phyloP scores from a whole-genome alignment of 176 grass and related monocot genomes.

The Avena insularis region DNA sequence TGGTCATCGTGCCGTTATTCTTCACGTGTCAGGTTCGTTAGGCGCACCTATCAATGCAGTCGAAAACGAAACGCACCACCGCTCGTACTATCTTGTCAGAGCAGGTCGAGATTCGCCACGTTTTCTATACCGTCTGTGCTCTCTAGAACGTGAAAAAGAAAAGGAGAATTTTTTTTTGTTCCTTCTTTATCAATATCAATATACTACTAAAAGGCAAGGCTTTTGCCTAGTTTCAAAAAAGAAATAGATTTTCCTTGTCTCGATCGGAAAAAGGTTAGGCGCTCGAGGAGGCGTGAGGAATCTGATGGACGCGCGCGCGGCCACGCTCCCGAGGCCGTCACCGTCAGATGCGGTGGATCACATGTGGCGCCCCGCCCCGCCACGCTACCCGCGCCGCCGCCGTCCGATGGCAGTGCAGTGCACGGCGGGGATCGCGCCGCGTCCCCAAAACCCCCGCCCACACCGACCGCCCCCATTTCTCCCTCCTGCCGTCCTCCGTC shows the following conservation, averaged over 20 bases:
- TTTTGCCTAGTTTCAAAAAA: no score
- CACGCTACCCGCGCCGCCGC: slow-evolving; percentile 41
- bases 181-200: no score
- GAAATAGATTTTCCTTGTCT: neutral
- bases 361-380: slow-evolving; percentile 23
- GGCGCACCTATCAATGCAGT: neutral
- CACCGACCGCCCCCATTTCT: slow-evolving; percentile 23
- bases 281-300: neutral
- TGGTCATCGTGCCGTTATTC: neutral
- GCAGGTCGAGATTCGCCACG: neutral
- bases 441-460: neutral
- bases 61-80: neutral
- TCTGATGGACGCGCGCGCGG: slow-evolving; percentile 47
- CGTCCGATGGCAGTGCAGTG: slow-evolving; percentile 45
- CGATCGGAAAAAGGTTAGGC: neutral
- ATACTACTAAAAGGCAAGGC: no score
- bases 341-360: slow-evolving; percentile 55
- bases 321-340: slow-evolving; percentile 25
- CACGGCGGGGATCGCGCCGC: slow-evolving; percentile 42
- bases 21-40: neutral
- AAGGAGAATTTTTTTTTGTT: no score
- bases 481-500: neutral
- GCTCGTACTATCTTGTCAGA: no score
- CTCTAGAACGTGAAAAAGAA: neutral
- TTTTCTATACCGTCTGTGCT: neutral